A percentile compares a stretch with the other conserved stretches of the same genome.
Evolutionary conservation across 1,284 basidiomycete genomes (phyloP).

Genomic region (Rugiboletus extremiorientalis): DNA sequence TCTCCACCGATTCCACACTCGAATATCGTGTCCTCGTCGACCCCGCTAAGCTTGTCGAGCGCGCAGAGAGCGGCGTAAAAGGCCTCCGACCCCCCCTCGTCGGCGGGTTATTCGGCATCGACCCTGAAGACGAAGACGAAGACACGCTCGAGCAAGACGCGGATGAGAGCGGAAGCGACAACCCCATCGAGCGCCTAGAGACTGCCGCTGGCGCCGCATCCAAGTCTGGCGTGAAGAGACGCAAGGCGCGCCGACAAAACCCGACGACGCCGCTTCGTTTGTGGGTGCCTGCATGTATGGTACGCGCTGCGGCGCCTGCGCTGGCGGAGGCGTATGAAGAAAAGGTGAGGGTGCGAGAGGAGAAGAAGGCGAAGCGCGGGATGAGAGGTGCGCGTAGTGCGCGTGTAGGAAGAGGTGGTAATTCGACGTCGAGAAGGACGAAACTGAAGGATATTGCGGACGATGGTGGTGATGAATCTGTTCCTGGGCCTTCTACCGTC

Average conservation of each 20-base stretch:
- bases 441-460: background rate
- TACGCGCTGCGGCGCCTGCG: conserved; percentile 60
- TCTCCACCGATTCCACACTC: conserved; percentile 63
- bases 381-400: conserved; percentile 10
- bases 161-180: conserved; percentile 39
- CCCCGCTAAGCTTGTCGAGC: conserved; percentile 59
- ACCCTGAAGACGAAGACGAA: conserved; percentile 39
- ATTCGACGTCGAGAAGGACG: conserved; percentile 1
- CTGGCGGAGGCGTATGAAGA: conserved; percentile 63
- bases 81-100: conserved; percentile 55
- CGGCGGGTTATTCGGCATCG: conserved; percentile 48
- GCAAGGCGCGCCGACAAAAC: conserved; percentile 39
- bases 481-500: conserved; percentile 2
- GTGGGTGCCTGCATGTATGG: conserved; percentile 78
- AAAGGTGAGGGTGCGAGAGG: conserved; percentile 46
- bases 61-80: conserved; percentile 63
- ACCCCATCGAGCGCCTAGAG: conserved; percentile 30
- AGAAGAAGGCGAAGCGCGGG: conserved; percentile 49
- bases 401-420: background rate
- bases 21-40: conserved; percentile 76
- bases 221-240: conserved; percentile 40
- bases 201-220: conserved; percentile 43
- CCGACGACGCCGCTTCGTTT: conserved; percentile 54
- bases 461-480: background rate
- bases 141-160: conserved; percentile 32